Base-by-base conservation (phyloP, 257 asterid species). In the Thymus mandschuricus region DNA sequence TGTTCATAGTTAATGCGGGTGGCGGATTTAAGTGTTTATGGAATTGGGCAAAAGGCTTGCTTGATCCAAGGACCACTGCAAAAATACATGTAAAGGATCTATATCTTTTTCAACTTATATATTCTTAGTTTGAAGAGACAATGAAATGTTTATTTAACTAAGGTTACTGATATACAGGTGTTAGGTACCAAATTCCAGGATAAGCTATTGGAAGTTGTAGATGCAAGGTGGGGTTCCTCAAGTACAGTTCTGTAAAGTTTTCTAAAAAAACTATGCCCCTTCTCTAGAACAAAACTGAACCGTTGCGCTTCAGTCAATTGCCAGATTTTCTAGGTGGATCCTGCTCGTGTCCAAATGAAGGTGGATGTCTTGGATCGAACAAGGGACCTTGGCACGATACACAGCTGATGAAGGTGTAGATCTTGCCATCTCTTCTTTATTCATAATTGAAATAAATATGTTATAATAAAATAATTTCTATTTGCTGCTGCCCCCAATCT, bases 251-350 rank as follows among this genome's bases (percentile, higher is more conserved):
- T 64, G 58, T 12, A 13, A n/a, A 8, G 27, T 48, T 49, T 51
- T 11, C 10, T 41, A 48, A 51, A 48, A 63, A 29, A 34, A 49
- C 43, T 56, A 15, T 56, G 21, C 72, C 64, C 61, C 57, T 46
- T 66, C 67, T 68, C 72, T 70, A 29, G 21, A 70, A 56, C 43
- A 74, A 75, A 34, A 66, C 30, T 57, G 54, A 48, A 73, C 57
- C 12, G 63, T 43, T 66, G 28, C 10, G 28, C 45, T 44, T 44
- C 87, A 95, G 99, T 83, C 98, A 92, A 79, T 79, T 95, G 86
- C 99, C 99, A 56, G 92, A 92, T 78, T 95, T 95, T 88, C 89
- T 92, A 21, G 99, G 98, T 43, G 99, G 99, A 68, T 81, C 92
- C 75, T 95, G 99, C 82, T 81, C 85, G 15, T 95, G 99, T 76